Evolutionary conservation across 2,329 filamentous ascomycete species (phyloP).

Genomic region (Pestalotiopsis sp.): DNA sequence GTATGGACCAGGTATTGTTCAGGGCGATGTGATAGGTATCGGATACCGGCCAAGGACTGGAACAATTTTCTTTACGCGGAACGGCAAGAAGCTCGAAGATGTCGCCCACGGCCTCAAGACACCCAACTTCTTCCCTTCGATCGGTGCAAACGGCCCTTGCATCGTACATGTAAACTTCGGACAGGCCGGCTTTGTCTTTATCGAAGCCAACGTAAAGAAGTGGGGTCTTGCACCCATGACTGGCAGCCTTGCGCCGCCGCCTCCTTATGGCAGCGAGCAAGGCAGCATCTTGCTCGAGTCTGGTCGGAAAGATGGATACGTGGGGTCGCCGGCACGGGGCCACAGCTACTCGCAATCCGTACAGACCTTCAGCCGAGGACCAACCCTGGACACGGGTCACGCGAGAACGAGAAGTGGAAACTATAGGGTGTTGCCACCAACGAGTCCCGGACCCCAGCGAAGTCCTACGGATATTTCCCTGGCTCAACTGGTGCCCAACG

Average conservation of each 20-base stretch:
- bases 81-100: constrained; percentile 96
- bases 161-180: constrained; percentile 96
- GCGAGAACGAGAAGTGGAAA: constrained; percentile 77
- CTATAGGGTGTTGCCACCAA: constrained; percentile 73
- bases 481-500: constrained; percentile 75
- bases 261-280: constrained; percentile 95
- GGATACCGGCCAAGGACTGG: constrained; percentile 94
- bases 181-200: constrained; percentile 97
- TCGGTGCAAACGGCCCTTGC: constrained; percentile 94
- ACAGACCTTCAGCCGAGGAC: constrained; percentile 41
- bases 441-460: constrained; percentile 84
- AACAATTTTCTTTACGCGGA: constrained; percentile 96
- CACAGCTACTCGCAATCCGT: constrained; percentile 50
- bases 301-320: constrained; percentile 67
- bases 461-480: constrained; percentile 96
- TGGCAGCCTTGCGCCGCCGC: constrained; percentile 90
- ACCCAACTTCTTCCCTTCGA: constrained; percentile 95
- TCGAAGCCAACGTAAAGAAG: constrained; percentile 99
- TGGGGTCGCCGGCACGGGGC: constrained; percentile 42
- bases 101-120: constrained; percentile 90
- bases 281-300: constrained; percentile 93
- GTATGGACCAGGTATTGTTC: constrained; percentile 83
- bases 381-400: constrained; percentile 62
- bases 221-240: constrained; percentile 97
- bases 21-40: constrained; percentile 94